Evolutionary conservation across 257 asterid genomes (phyloP).

Genomic region (Solanum lycopersicoides): DNA sequence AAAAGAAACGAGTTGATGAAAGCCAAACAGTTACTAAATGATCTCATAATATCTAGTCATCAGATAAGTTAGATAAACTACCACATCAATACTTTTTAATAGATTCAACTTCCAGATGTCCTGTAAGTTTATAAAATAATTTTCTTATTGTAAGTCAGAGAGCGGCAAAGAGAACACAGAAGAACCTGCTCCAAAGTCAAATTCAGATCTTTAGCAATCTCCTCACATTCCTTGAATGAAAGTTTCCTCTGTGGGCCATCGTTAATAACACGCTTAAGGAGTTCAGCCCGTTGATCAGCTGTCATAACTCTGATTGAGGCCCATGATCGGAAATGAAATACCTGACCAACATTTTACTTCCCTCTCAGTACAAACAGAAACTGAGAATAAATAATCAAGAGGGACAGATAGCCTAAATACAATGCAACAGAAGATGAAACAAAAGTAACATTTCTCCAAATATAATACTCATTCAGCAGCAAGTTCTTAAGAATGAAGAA

Average conservation of each 20-base stretch:
- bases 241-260: conserved; percentile 55
- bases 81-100: not conserved
- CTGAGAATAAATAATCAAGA: not conserved
- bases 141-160: not conserved
- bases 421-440: not conserved
- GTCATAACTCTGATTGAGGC: conserved; percentile 60
- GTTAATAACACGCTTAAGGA: conserved; percentile 44
- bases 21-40: not conserved
- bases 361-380: conserved; percentile 6
- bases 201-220: conserved; percentile 76
- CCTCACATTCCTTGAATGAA: conserved; percentile 56
- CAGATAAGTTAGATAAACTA: not conserved
- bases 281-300: conserved; percentile 66
- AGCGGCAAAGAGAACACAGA: conserved; percentile 13
- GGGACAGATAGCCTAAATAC: not conserved
- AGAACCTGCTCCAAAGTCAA: conserved; percentile 87
- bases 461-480: not conserved
- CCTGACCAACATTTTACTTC: conserved; percentile 27
- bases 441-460: not conserved
- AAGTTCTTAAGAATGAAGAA: not conserved
- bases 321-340: conserved; percentile 71
- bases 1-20: not conserved
- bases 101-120: not conserved
- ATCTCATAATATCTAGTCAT: not conserved
- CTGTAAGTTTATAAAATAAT: not conserved